phyloP scores from a whole-genome alignment of 345 rosid genomes.

The Bruguiera gymnorhiza region DNA sequence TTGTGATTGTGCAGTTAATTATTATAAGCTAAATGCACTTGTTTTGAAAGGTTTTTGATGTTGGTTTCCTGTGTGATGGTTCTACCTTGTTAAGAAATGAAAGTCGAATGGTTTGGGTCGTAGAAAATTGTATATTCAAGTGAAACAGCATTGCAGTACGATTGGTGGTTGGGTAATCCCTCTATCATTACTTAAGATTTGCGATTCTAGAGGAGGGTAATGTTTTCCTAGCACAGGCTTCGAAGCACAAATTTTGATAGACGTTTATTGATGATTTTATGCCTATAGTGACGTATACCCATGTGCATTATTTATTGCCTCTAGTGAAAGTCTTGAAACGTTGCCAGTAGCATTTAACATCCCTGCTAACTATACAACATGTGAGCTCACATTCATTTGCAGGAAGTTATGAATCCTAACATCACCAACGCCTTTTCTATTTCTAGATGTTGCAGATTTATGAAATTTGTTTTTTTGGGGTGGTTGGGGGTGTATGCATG shows the following conservation, averaged over 20 bases:
- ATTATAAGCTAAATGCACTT: not conserved
- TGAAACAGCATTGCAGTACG: constrained; percentile 6
- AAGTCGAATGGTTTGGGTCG: constrained; percentile 6
- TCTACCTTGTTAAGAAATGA: constrained; percentile 11
- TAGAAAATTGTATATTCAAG: not conserved
- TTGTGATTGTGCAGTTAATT: constrained; percentile 1
- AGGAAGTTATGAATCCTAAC: not conserved
- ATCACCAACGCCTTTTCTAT: not conserved
- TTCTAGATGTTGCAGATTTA: not conserved
- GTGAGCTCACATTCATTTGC: constrained; percentile 4
- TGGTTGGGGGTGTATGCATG: too few relatives aligned
- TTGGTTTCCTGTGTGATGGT: not conserved
- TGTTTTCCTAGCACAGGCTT: constrained; percentile 9
- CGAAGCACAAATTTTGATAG: constrained; percentile 23
- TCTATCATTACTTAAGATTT: constrained; percentile 7
- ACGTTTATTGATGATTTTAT: constrained; percentile 27
- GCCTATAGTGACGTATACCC: constrained; percentile 24
- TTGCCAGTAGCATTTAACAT: constrained; percentile 17
- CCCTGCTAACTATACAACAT: constrained; percentile 4
- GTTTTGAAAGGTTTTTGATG: not conserved
- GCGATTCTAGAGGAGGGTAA: not conserved
- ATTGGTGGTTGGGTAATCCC: constrained; percentile 4
- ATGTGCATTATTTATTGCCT: constrained; percentile 40
- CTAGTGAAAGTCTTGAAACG: constrained; percentile 6
- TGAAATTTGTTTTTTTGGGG: not conserved